phyloP scores from a whole-genome alignment of 257 asterid species.

The Solanum piurae region DNA sequence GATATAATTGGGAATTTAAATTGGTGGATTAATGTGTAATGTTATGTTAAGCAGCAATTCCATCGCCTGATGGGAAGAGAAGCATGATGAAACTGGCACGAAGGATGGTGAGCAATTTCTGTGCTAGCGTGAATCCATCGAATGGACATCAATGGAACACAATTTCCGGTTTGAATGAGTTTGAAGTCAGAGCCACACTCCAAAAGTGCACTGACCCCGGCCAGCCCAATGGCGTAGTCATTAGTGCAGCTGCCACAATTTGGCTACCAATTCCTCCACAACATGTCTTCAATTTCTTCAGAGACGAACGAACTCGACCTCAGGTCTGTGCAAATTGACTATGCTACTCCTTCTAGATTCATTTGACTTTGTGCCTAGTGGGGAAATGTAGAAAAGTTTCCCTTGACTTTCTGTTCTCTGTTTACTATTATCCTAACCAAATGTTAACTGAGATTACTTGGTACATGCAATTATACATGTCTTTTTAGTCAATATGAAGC shows the following conservation, averaged over 20 bases:
- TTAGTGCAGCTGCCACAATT: slow-evolving; percentile 83
- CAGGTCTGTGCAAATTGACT: slow-evolving; percentile 31
- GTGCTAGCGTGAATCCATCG: slow-evolving; percentile 64
- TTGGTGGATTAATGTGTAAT: background rate
- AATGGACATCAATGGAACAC: slow-evolving; percentile 80
- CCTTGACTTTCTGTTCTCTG: background rate
- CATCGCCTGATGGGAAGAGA: slow-evolving; percentile 71
- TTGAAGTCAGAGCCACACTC: slow-evolving; percentile 71
- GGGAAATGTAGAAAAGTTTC: background rate
- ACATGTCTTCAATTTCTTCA: slow-evolving; percentile 55
- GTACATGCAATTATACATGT: background rate
- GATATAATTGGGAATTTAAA: background rate
- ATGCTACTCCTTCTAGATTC: background rate
- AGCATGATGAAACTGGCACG: slow-evolving; percentile 93
- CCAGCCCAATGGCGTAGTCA: slow-evolving; percentile 75
- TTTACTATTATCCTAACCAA: background rate
- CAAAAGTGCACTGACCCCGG: slow-evolving; percentile 67
- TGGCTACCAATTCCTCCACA: slow-evolving; percentile 86
- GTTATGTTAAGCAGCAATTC: slow-evolving; percentile 33
- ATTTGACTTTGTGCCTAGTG: background rate
- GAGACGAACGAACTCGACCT: slow-evolving; percentile 70
- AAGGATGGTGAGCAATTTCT: slow-evolving; percentile 81
- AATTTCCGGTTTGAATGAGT: slow-evolving; percentile 46
- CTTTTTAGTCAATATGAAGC: background rate
- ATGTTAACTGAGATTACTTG: background rate